phyloP scores from a whole-genome alignment of 2,329 filamentous ascomycete genomes.

The Elsinoe ampelina region DNA sequence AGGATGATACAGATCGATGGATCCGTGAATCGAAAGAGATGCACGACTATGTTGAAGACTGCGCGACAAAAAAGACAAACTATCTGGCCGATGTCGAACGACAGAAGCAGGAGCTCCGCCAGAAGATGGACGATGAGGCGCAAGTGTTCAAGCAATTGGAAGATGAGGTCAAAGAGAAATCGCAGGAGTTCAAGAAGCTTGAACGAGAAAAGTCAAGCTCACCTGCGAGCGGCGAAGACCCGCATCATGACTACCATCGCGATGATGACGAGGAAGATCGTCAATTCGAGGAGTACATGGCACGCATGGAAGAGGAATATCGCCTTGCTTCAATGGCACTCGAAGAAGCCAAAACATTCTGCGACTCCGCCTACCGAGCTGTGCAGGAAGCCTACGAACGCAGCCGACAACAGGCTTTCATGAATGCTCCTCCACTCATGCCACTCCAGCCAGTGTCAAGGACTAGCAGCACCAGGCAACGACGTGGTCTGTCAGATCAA shows the following conservation, averaged over 20 bases:
- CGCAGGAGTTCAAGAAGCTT: constrained; percentile 61
- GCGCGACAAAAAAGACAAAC: constrained; percentile 34
- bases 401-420: constrained; percentile 31
- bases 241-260: constrained; percentile 18
- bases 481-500: constrained; percentile 29
- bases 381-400: constrained; percentile 34
- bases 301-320: constrained; percentile 26
- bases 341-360: constrained; percentile 26
- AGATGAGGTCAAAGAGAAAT: constrained; percentile 62
- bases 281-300: constrained; percentile 28
- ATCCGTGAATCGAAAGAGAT: constrained; percentile 53
- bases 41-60: constrained; percentile 32
- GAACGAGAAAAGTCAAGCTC: constrained; percentile 56
- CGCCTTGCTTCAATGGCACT: constrained; percentile 22
- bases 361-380: constrained; percentile 45
- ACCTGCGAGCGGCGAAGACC: constrained; percentile 21
- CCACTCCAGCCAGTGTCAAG: constrained; percentile 18
- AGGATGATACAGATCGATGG: constrained; percentile 61
- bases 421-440: constrained; percentile 26
- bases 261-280: constrained; percentile 34
- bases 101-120: constrained; percentile 34
- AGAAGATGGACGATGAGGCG: constrained; percentile 34
- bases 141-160: constrained; percentile 54
- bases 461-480: constrained; percentile 23
- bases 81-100: constrained; percentile 33